A percentile compares a stretch with the other conserved stretches of the same genome.
These are phyloP conservation scores for Aegilops bicornis DNA, from an alignment of 176 grass and related monocot genomes.

Conservation along the genomic window DNA sequence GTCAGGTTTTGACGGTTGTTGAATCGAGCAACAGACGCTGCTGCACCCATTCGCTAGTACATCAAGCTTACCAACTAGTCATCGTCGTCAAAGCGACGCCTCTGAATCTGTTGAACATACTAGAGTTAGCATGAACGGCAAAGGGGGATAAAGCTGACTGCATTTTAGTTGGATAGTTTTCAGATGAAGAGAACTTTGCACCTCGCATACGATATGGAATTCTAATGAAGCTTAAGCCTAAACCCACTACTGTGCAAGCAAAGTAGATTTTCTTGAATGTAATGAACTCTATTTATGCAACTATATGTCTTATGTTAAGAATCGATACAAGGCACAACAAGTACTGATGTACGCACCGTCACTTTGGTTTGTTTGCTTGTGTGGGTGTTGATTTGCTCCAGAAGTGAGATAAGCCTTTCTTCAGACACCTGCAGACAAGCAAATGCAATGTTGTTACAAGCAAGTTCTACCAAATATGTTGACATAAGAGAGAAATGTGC, in stretches of 20 bases:
- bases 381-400: slow-evolving; percentile 87
- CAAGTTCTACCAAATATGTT: neutral
- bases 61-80: slow-evolving; percentile 43
- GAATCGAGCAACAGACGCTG: neutral
- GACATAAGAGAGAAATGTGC: neutral
- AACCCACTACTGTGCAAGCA: neutral
- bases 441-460: neutral
- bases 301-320: neutral
- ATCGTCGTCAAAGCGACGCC: slow-evolving; percentile 80
- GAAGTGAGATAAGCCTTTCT: slow-evolving; percentile 79
- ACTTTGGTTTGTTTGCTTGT: slow-evolving; percentile 88
- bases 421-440: slow-evolving; percentile 69
- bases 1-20: neutral
- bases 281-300: neutral
- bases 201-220: no score
- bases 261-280: neutral
- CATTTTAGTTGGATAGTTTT: neutral
- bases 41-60: neutral
- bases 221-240: neutral
- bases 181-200: neutral
- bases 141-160: neutral
- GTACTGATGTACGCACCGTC: slow-evolving; percentile 56
- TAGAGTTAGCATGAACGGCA: neutral
- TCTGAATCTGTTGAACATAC: slow-evolving; percentile 70
- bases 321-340: neutral